Base-by-base conservation (phyloP, 2,329 filamentous ascomycete genomes). In the Alternaria atra region DNA sequence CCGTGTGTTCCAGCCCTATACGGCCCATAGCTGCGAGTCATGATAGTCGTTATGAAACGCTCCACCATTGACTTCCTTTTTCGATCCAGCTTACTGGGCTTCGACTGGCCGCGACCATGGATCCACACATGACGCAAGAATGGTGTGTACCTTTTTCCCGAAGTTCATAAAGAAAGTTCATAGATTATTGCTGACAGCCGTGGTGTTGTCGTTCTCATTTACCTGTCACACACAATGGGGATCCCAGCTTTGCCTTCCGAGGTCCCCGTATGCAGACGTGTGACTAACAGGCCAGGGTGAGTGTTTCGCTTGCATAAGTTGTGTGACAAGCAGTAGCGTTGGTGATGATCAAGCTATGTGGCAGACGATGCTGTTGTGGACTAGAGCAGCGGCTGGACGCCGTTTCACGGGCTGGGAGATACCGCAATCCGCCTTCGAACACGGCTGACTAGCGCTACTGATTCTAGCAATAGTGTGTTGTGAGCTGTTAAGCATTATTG, bases 1-100 rank as follows among this genome's bases (percentile, higher is more conserved):
- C 56, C 55, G 44, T 62, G 44, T 62, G 61, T 59, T 54, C 50
- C 44, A 61, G 51, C 25, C 58, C 43, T 53, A 32, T 30, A 52
- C 55, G 25, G 46, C 46, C 34, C 42, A 52, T 30, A 44, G 23
- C 50, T 25, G 35, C 54, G 63, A 61, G 57, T 63, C 57, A 60
- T 50, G 34, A 4, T 35, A 23, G 44, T 47, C 50, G 35, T 35
- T 34, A 35, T 52, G 20, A 30, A 44, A 48, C 46, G 32, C 46
- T 42, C 32, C 44, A 44, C 55, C 48, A 35, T 10, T 47, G 15
- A 48, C 43, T 40, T 50, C 53, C 35, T 35, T 53, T 55, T 50
- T 34, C 23, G 40, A 37, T 27, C 32, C 52, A 35, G 56, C 34
- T 48, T 42, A 17, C 34, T 53, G 39, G 51, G 56, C 32, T 23